Evolutionary conservation across 495 filamentous ascomycete genomes (phyloP).

Genomic region (Xylaria cubensis): DNA sequence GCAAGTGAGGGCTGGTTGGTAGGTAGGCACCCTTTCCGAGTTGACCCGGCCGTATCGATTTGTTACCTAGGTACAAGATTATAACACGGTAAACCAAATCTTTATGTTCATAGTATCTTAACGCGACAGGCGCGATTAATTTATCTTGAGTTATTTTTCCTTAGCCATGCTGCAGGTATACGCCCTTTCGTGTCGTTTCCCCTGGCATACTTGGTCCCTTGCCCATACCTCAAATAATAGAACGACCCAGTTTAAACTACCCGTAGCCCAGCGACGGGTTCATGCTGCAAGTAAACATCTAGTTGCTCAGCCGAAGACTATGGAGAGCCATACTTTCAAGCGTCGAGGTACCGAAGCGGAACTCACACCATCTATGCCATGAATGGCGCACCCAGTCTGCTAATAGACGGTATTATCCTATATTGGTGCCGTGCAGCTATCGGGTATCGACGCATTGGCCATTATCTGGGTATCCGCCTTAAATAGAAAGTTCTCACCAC

Average conservation of each 20-base stretch:
- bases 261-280: background rate
- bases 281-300: background rate
- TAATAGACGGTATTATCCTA: background rate
- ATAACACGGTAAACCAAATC: background rate
- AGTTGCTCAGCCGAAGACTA: background rate
- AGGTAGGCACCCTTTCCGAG: background rate
- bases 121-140: background rate
- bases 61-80: background rate
- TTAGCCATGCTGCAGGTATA: too few species aligned
- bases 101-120: background rate
- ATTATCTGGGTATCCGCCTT: background rate
- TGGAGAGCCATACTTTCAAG: background rate
- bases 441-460: slow-evolving; percentile 15
- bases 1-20: background rate
- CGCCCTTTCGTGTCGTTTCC: background rate
- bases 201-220: background rate
- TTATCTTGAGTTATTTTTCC: background rate
- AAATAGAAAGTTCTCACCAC: background rate
- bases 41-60: background rate
- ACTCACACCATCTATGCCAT: background rate
- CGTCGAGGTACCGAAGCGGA: background rate
- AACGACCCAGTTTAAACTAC: background rate
- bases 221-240: background rate
- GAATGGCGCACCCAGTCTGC: background rate
- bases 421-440: background rate